A percentile compares a stretch with the other conserved stretches of the same genome.
Evolutionary conservation across 2,329 filamentous ascomycete genomes (phyloP).

Genomic region (Magnaporthales sp.): DNA sequence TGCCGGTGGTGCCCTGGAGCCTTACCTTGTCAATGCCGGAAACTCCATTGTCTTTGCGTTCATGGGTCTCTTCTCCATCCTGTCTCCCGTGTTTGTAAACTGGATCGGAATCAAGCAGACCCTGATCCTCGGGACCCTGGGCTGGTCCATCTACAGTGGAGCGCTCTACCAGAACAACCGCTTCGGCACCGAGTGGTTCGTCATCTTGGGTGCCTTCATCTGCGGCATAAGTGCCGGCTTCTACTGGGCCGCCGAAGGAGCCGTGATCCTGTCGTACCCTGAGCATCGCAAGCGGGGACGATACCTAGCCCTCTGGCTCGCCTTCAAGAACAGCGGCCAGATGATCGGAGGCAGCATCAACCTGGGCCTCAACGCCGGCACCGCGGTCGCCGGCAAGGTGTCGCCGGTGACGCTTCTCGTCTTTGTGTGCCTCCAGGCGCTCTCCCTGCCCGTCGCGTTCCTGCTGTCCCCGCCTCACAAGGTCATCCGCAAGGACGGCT

Average conservation of each 20-base stretch:
- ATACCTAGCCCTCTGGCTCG: constrained; percentile 43
- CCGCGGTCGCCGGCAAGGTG: constrained; percentile 26
- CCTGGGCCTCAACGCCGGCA: constrained; percentile 33
- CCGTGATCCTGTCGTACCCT: constrained; percentile 55
- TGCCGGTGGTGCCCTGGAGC: constrained; percentile 53
- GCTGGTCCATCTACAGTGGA: constrained; percentile 56
- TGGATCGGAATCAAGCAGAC: constrained; percentile 64
- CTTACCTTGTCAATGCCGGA: constrained; percentile 5
- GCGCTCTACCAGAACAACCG: constrained; percentile 58
- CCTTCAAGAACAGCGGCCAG: constrained; percentile 28
- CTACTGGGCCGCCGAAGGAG: constrained; percentile 62
- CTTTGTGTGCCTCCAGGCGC: constrained; percentile 37
- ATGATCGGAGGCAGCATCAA: constrained; percentile 42
- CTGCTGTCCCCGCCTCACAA: constrained; percentile 34
- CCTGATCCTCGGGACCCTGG: constrained; percentile 26
- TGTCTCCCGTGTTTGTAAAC: constrained; percentile 37
- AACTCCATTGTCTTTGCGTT: constrained; percentile 8
- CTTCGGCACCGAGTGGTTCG: constrained; percentile 52
- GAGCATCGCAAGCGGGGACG: constrained; percentile 51
- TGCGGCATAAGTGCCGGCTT: constrained; percentile 56
- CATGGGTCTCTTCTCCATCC: constrained; percentile 5
- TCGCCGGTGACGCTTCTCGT: constrained; percentile 30
- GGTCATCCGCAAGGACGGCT: constrained; percentile 32
- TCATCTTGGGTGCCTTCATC: constrained; percentile 51
- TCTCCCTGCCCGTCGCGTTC: constrained; percentile 31